phyloP scores from a whole-genome alignment of 1,139 yeast species.

The Magnusiomyces ingens region DNA sequence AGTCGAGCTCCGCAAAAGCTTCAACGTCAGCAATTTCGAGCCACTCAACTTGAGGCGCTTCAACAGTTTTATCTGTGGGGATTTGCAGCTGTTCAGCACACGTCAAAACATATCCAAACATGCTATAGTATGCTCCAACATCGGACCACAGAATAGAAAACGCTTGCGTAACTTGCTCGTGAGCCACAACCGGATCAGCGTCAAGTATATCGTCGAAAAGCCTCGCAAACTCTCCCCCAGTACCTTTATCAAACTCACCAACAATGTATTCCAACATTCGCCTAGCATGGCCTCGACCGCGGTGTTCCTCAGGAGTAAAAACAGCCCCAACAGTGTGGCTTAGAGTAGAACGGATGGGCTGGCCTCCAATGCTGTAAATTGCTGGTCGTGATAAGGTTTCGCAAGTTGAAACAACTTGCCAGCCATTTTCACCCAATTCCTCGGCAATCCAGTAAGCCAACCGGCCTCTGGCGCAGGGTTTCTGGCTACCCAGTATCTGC shows the following conservation, averaged over 20 bases:
- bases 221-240: conserved; percentile 4
- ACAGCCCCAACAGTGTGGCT: conserved; percentile 57
- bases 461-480: conserved; percentile 17
- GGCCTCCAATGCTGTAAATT: conserved; percentile 26
- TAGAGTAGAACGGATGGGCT: conserved; percentile 30
- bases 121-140: conserved; percentile 58
- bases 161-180: neutral
- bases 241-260: conserved; percentile 36
- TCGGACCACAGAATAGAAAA: conserved; percentile 57
- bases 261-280: conserved; percentile 43
- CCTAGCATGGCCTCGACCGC: conserved; percentile 62
- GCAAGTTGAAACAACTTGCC: conserved; percentile 10
- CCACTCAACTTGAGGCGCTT: neutral
- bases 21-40: neutral
- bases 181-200: conserved; percentile 16
- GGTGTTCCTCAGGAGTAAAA: conserved; percentile 48
- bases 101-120: conserved; percentile 46
- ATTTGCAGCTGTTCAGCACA: conserved; percentile 23
- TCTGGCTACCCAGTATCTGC: conserved; percentile 19
- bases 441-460: conserved; percentile 29
- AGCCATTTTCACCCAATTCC: conserved; percentile 1
- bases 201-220: conserved; percentile 23
- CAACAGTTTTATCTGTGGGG: too few relatives aligned
- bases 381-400: conserved; percentile 34
- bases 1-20: neutral